Conservation (phyloP, 768 basidiomycete species). For the Guyanaporus albipodus region DNA sequence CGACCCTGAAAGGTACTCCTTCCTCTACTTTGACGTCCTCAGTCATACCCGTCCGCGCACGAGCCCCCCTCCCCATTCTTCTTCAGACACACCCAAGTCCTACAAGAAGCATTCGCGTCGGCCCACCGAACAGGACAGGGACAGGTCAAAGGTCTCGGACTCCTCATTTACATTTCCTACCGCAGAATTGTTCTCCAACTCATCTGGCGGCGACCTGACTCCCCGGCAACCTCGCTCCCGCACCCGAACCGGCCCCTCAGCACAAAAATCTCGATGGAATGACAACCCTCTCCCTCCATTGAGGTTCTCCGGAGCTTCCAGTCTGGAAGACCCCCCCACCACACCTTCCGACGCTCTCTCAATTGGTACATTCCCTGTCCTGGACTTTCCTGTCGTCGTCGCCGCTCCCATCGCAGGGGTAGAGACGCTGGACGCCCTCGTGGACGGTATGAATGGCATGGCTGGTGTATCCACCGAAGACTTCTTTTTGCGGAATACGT, state of each 20-base stretch:
- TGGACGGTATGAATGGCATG: constrained; percentile 91
- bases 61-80: constrained; percentile 26
- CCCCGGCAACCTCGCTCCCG: constrained; percentile 44
- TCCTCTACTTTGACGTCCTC: neutral
- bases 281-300: constrained; percentile 47
- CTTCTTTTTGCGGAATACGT: constrained; percentile 41
- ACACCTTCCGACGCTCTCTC: constrained; percentile 54
- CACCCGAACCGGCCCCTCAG: constrained; percentile 58
- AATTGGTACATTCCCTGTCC: constrained; percentile 21
- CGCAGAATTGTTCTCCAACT: constrained; percentile 23
- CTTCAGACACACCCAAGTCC: constrained; percentile 7
- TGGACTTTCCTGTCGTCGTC: constrained; percentile 62
- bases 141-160: constrained; percentile 26
- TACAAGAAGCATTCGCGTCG: constrained; percentile 26
- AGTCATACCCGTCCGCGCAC: constrained; percentile 32
- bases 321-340: constrained; percentile 69
- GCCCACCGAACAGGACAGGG: constrained; percentile 23
- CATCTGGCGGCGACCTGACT: constrained; percentile 29
- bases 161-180: constrained; percentile 28
- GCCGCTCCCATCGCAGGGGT: constrained; percentile 76
- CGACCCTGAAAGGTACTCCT: neutral
- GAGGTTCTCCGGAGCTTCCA: constrained; percentile 66
- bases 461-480: constrained; percentile 62
- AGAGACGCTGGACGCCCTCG: constrained; percentile 84
- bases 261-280: constrained; percentile 38